A percentile compares a stretch with the other conserved stretches of the same genome.
phyloP scores from a whole-genome alignment of 495 filamentous ascomycete genomes.

The Penicillium pulvis region DNA sequence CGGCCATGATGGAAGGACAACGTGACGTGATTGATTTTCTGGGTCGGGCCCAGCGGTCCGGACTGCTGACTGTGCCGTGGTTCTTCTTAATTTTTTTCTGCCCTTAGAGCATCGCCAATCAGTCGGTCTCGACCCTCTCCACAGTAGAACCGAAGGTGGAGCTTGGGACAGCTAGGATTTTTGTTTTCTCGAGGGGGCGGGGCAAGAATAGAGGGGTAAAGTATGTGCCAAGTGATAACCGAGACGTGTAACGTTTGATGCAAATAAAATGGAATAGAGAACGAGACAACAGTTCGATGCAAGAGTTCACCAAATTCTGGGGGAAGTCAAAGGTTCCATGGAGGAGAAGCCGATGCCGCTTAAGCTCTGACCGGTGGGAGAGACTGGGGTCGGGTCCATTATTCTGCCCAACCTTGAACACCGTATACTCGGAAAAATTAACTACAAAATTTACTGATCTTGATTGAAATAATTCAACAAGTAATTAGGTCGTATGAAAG shows the following conservation, averaged over 20 bases:
- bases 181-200: constrained; percentile 18
- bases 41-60: constrained; percentile 25
- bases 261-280: no score
- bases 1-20: constrained; percentile 48
- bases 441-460: no score
- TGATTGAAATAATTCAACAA: no score
- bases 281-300: background rate
- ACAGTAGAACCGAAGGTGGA: constrained; percentile 35
- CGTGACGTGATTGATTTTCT: constrained; percentile 51
- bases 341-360: constrained; percentile 6
- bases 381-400: constrained; percentile 1
- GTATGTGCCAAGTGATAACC: constrained; percentile 9
- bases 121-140: constrained; percentile 34
- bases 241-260: background rate
- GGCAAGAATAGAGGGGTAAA: constrained; percentile 14
- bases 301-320: constrained; percentile 1
- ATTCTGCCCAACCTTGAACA: background rate
- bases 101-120: constrained; percentile 33
- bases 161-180: constrained; percentile 23
- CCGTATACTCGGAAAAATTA: no score
- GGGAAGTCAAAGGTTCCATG: background rate
- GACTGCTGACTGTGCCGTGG: constrained; percentile 27
- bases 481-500: no score
- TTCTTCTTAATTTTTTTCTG: constrained; percentile 19
- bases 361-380: background rate